Evolutionary conservation across 2,329 filamentous ascomycete genomes (phyloP).

Genomic region (Colletotrichum chlorophyti): DNA sequence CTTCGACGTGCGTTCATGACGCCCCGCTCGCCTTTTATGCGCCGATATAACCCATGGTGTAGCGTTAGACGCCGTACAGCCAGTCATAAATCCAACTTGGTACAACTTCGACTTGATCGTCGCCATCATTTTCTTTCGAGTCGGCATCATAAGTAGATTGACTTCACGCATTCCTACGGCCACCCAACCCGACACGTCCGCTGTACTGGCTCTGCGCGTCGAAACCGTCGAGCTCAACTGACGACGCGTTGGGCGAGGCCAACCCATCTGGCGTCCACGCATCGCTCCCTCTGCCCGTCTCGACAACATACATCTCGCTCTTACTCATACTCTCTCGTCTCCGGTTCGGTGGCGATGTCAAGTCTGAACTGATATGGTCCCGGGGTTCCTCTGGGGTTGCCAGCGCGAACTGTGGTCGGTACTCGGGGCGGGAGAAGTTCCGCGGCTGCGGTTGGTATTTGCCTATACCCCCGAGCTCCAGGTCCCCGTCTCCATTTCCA

Average conservation of each 20-base stretch:
- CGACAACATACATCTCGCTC: slow-evolving; percentile 46
- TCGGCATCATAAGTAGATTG: neutral
- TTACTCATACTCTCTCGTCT: slow-evolving; percentile 27
- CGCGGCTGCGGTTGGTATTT: slow-evolving; percentile 5
- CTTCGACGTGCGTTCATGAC: too few relatives aligned
- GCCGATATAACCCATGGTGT: neutral
- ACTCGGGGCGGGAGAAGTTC: neutral
- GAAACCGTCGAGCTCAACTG: slow-evolving; percentile 31
- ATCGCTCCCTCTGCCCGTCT: slow-evolving; percentile 35
- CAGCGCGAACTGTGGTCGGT: neutral
- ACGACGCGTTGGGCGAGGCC: slow-evolving; percentile 35
- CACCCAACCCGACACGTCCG: slow-evolving; percentile 28
- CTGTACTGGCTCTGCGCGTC: slow-evolving; percentile 32
- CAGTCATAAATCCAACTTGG: neutral
- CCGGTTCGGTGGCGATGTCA: neutral
- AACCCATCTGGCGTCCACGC: slow-evolving; percentile 29
- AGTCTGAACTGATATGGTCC: neutral
- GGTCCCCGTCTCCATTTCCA: slow-evolving; percentile 45
- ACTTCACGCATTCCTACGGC: neutral
- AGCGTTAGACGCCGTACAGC: neutral
- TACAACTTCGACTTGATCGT: neutral
- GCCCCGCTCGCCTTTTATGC: neutral
- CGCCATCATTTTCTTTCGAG: neutral
- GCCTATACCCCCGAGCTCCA: slow-evolving; percentile 34
- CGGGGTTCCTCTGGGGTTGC: neutral